phyloP scores from a whole-genome alignment of 805 yeast species.

The Nematodospora valgi region DNA sequence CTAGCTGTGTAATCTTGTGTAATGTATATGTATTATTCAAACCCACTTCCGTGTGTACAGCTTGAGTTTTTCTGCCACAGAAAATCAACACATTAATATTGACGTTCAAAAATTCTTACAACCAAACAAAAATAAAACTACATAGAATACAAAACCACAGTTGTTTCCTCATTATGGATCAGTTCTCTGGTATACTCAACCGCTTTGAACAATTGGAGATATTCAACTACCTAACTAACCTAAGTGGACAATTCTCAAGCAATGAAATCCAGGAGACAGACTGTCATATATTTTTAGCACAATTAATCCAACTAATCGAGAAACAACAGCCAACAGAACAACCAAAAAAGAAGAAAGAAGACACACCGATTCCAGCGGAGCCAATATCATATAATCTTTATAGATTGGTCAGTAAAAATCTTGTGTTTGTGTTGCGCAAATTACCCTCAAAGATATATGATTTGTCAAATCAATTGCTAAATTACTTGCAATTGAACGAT shows the following conservation, averaged over 20 bases:
- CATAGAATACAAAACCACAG: not conserved
- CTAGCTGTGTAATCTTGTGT: too few species aligned
- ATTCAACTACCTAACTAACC: slow-evolving; percentile 18
- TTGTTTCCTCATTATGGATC: slow-evolving; percentile 3
- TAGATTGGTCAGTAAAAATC: slow-evolving; percentile 27
- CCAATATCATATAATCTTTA: slow-evolving; percentile 17
- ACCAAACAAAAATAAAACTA: not conserved
- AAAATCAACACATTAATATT: too few species aligned
- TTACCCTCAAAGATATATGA: slow-evolving; percentile 36
- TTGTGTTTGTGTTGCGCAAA: slow-evolving; percentile 23
- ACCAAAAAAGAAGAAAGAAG: slow-evolving; percentile 10
- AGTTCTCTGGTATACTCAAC: slow-evolving; percentile 9
- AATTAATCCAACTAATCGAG: slow-evolving; percentile 25
- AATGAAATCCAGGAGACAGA: slow-evolving; percentile 12
- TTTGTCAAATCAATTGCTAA: slow-evolving; percentile 32
- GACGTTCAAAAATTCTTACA: too few species aligned
- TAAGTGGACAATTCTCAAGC: slow-evolving; percentile 16
- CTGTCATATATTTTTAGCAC: slow-evolving; percentile 15
- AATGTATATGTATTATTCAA: too few species aligned
- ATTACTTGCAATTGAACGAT: slow-evolving; percentile 17
- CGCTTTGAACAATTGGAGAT: slow-evolving; percentile 17
- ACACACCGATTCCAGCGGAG: not conserved
- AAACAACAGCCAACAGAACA: slow-evolving; percentile 11
- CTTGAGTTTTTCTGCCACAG: too few species aligned
- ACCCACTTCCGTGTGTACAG: too few species aligned